phyloP scores from a whole-genome alignment of 179 eudicot species.

The Beta macrorhiza region DNA sequence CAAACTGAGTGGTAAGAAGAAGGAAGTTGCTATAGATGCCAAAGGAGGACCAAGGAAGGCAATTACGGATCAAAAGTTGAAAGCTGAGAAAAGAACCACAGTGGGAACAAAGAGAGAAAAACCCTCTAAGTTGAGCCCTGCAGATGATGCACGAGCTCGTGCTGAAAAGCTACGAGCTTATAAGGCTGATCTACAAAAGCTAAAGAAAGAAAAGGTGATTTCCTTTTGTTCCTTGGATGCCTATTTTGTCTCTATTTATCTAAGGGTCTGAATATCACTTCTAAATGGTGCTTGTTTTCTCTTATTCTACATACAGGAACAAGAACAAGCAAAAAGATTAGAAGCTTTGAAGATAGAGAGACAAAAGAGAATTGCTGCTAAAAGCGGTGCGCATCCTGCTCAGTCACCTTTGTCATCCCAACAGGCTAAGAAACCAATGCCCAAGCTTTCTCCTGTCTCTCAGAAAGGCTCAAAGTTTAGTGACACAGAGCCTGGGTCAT shows the following conservation, averaged over 20 bases:
- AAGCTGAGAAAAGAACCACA: conserved; percentile 46
- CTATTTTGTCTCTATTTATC: background rate
- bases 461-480: conserved; percentile 84
- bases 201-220: conserved; percentile 83
- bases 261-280: background rate
- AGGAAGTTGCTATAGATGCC: conserved; percentile 35
- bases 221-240: conserved; percentile 1
- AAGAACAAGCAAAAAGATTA: conserved; percentile 68
- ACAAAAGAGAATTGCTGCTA: conserved; percentile 90
- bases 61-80: conserved; percentile 53
- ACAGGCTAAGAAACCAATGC: conserved; percentile 46
- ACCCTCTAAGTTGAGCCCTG: conserved; percentile 62
- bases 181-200: conserved; percentile 95
- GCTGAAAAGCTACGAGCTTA: conserved; percentile 80
- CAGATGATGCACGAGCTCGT: conserved; percentile 93
- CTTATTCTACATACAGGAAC: conserved; percentile 55
- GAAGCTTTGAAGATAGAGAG: conserved; percentile 83
- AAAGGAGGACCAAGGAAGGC: conserved; percentile 52
- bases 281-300: background rate
- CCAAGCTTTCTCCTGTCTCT: conserved; percentile 65
- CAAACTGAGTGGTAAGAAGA: conserved; percentile 32
- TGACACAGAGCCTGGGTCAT: conserved; percentile 85
- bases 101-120: conserved; percentile 58
- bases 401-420: conserved; percentile 44
- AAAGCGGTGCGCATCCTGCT: conserved; percentile 47